Evolutionary conservation across 2,329 filamentous ascomycete genomes (phyloP), one percentile per base, ranked within the genome.

Genomic region (Alternaria alternata): DNA sequence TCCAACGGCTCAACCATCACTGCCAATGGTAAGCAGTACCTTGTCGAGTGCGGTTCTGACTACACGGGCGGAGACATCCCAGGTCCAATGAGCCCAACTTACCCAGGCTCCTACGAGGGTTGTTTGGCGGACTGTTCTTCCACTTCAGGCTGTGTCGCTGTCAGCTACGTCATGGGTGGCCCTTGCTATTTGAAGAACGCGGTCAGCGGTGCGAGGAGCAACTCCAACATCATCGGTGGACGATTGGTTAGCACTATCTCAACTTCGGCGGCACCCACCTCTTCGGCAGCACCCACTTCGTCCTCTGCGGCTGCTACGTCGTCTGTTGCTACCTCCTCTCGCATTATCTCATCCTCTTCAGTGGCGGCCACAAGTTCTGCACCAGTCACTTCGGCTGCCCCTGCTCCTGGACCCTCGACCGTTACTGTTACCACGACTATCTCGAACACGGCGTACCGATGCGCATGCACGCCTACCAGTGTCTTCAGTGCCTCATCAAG

Each of bases 181-280:
- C 51, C 64, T 32, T 71, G 68, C 39, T 71, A 69, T 30, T 28
- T 71, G 34, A 71, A 71, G 51, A 59, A 57, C 16, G 28, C 61
- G 18, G 55, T 43, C 24, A 9, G 7, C 38, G 47, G 47, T 28
- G 51, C 48, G 5, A 60, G 49, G 4, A 34, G 42, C 7, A 64
- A 62, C 30, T 36, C 42, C 9, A 54, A 61, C 39, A 32, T 72
- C 26, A 68, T 70, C 28, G 69, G 65, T 39, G 66, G 65, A 39
- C 51, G 57, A 36, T 22, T 66, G 14, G 16, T 68, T 49, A 52
- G n/a, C 12, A 39, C 30, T 8, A 12, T 51, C n/a, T 7, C 51
- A 28, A 38, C 24, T 30, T 51, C 48, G 1, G 16, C 20, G 16
- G 22, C 36, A 18, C 24, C 42, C 26, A 47, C 46, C 14, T 30